phyloP scores from a whole-genome alignment of 169 alveolate genomes.

The Cryptosporidium ryanae region DNA sequence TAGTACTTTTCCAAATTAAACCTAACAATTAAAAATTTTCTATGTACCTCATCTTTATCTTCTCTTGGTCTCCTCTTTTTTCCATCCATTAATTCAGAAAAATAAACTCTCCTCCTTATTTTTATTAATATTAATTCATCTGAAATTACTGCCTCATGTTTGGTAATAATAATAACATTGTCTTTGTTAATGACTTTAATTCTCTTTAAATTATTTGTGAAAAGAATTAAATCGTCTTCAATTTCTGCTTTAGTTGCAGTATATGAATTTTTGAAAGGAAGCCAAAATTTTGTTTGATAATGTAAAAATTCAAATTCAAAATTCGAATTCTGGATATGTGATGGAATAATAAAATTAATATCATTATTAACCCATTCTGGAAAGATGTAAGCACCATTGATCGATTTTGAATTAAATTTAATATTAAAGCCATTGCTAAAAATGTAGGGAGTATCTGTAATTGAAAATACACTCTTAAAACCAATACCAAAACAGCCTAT shows the following conservation, averaged over 20 bases:
- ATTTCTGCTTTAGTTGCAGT: not conserved
- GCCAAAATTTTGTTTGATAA: conserved; percentile 52
- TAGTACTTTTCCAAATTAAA: conserved; percentile 4
- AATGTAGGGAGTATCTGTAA: conserved; percentile 78
- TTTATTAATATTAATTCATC: not conserved
- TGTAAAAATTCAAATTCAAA: not conserved
- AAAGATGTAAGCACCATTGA: conserved; percentile 22
- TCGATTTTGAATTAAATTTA: conserved; percentile 26
- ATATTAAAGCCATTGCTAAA: conserved; percentile 78
- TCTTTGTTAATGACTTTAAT: conserved; percentile 8
- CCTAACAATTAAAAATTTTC: conserved; percentile 24
- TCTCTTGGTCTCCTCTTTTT: not conserved
- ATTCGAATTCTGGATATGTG: conserved; percentile 4
- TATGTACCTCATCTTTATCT: not conserved
- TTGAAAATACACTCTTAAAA: conserved; percentile 79
- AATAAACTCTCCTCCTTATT: not conserved
- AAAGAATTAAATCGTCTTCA: conserved; percentile 19
- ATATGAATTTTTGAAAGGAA: conserved; percentile 19
- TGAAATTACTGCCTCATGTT: not conserved
- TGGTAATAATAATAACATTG: not conserved
- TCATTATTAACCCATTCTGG: conserved; percentile 57
- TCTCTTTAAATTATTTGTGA: conserved; percentile 47
- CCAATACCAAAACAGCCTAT: conserved; percentile 82
- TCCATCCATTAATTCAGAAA: not conserved
- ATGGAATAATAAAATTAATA: not conserved